These are phyloP conservation scores for Ophiostoma fasciatum DNA, from an alignment of 2,329 filamentous ascomycete species.

Conservation along the genomic window DNA sequence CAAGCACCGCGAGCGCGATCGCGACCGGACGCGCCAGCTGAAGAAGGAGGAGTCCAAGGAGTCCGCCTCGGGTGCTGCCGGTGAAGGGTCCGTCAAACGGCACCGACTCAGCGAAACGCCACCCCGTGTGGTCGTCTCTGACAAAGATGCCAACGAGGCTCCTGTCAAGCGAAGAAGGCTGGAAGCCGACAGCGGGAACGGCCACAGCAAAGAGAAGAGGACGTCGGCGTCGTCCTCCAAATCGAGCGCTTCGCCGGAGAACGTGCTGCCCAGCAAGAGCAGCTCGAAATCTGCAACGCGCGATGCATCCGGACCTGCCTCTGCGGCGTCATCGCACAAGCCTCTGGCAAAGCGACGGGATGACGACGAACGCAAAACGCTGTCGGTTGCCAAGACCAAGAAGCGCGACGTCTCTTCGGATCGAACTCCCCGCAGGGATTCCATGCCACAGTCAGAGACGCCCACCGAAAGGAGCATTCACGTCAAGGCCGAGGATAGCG, in stretches of 20 bases:
- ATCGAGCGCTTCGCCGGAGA: conserved; percentile 30
- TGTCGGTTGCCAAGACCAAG: conserved; percentile 21
- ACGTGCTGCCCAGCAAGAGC: conserved; percentile 23
- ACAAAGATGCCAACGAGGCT: conserved; percentile 37
- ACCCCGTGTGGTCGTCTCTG: conserved; percentile 33
- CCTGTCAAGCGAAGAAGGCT: conserved; percentile 42
- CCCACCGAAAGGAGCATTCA: conserved; percentile 36
- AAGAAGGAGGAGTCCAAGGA: conserved; percentile 48
- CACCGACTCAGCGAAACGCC: conserved; percentile 45
- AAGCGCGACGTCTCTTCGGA: conserved; percentile 20
- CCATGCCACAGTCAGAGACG: no score
- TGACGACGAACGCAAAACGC: conserved; percentile 23
- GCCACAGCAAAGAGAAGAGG: conserved; percentile 32
- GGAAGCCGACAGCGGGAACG: conserved; percentile 28
- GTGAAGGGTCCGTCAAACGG: conserved; percentile 40
- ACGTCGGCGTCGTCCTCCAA: conserved; percentile 24
- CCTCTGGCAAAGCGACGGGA: no score
- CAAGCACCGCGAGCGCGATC: conserved; percentile 44
- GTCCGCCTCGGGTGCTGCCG: conserved; percentile 28
- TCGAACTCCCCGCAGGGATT: no score
- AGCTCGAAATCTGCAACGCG: conserved; percentile 14
- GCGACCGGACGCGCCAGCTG: conserved; percentile 44
- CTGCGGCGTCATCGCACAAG: conserved; percentile 16
- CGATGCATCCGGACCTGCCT: conserved; percentile 20
- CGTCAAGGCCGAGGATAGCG: conserved; percentile 41